Base-by-base conservation (phyloP, 208 protist species). In the Acanthamoeba comandoni region DNA sequence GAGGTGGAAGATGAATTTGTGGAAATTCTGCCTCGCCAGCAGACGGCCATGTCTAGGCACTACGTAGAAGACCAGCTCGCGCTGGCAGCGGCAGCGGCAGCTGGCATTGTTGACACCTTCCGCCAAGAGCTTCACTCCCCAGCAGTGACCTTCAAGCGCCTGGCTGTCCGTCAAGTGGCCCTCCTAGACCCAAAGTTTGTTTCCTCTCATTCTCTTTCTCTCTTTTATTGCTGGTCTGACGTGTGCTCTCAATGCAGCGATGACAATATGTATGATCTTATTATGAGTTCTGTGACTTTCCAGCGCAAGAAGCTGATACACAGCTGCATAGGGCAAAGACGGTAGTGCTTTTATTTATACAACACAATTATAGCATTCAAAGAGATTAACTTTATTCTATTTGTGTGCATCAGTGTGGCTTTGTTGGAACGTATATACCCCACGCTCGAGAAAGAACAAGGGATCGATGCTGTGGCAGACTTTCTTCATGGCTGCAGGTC, bases 11-110 rank as follows among this genome's bases (percentile, higher is more conserved):
- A 62, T 62, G 55, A 62, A 15, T 62, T 62, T 62, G 55, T 62
- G n/a, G 55, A 62, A n/a, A 62, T 62, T n/a, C 55, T 62, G 15
- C 55, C 55, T n/a, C 17, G 55, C 19, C 55, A 62, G 55, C 15
- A 62, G n/a, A 62, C 55, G 17, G n/a, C 15, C 55, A 15, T 62
- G n/a, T 15, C 55, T 19, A n/a, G n/a, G 17, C 55, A 62, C 55
- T 62, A 62, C 55, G 17, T 62, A 15, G 55, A 62, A n/a, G 15
- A 62, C 55, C 55, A 62, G 55, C 55, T 62, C 55, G 55, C 55
- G 17, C 55, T 62, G 17, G n/a, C 55, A 15, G 55, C 55, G 17
- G 55, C 55, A 19, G 15, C 19, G 55, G 15, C 55, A 15, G 15
- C 55, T 15, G 17, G n/a, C 17, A 62, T n/a, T n/a, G 55, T n/a